Evolutionary conservation across 176 grass and related monocot genomes (phyloP).

Genomic region (Bolboschoenus planiculmis): DNA sequence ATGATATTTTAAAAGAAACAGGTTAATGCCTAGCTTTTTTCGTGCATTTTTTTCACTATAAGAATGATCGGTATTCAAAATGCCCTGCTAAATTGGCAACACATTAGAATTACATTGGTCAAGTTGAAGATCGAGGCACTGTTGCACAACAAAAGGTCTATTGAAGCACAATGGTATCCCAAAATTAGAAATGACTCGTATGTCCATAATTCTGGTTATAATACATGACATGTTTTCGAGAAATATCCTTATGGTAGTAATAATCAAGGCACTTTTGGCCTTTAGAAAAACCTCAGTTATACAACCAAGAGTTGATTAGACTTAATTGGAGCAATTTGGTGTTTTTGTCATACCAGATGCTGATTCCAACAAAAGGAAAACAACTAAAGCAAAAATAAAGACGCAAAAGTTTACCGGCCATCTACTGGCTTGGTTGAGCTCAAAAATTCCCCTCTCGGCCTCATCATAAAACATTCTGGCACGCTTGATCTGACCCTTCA

Average conservation of each 20-base stretch:
- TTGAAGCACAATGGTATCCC: neutral
- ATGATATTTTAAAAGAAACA: neutral
- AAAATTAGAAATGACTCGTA: neutral
- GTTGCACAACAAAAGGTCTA: neutral
- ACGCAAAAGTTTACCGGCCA: conserved; percentile 56
- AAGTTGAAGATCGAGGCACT: neutral
- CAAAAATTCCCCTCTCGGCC: conserved; percentile 66
- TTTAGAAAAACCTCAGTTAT: neutral
- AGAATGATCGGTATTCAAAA: neutral
- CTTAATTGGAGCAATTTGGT: neutral
- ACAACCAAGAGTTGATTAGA: neutral
- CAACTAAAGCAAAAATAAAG: neutral
- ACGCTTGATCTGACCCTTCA: conserved; percentile 89
- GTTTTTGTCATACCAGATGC: neutral
- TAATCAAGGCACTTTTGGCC: neutral
- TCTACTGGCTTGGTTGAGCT: conserved; percentile 74
- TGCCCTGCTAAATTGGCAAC: neutral
- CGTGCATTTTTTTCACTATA: neutral
- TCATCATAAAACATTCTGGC: conserved; percentile 78
- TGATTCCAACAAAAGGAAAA: neutral
- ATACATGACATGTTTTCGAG: neutral
- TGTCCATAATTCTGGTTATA: neutral
- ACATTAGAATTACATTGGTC: neutral
- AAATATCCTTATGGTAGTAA: neutral
- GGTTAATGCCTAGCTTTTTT: neutral